Conservation (phyloP, 352 stramenopile genomes). For the Globisporangium lucens region DNA sequence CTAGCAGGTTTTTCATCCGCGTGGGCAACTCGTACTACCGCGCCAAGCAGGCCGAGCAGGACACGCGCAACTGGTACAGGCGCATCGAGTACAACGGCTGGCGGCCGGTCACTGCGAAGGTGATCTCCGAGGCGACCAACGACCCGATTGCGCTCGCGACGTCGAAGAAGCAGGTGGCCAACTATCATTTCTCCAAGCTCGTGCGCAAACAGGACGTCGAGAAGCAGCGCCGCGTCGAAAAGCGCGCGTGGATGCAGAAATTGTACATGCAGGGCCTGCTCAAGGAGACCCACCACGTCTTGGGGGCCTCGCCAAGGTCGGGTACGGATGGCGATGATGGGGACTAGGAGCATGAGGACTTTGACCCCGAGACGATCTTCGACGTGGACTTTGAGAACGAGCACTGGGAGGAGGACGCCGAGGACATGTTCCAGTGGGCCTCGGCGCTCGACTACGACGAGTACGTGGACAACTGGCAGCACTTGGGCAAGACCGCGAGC, state of each 20-base stretch:
- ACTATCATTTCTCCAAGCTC: conserved; percentile 49
- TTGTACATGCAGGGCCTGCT: conserved; percentile 63
- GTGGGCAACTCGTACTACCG: conserved; percentile 76
- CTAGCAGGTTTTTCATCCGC: conserved; percentile 46
- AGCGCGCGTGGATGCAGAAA: conserved; percentile 81
- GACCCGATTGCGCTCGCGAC: conserved; percentile 60
- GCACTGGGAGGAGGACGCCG: conserved; percentile 60
- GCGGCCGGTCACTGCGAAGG: conserved; percentile 85
- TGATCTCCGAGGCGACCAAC: conserved; percentile 53
- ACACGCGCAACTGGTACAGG: conserved; percentile 79
- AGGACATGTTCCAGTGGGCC: conserved; percentile 75
- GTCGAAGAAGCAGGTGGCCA: conserved; percentile 22
- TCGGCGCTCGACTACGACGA: conserved; percentile 65
- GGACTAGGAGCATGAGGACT: conserved; percentile 16
- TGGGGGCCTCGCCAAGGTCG: not conserved
- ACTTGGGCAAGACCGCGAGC: conserved; percentile 54
- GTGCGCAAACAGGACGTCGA: conserved; percentile 56
- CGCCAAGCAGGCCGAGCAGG: conserved; percentile 41
- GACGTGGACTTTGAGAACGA: conserved; percentile 72
- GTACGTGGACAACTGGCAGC: conserved; percentile 66
- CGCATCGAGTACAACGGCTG: conserved; percentile 91
- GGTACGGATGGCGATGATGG: conserved; percentile 13
- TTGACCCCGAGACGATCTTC: conserved; percentile 25
- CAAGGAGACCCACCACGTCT: conserved; percentile 13
- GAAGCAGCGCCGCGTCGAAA: conserved; percentile 51